Evolutionary conservation across 768 basidiomycete species (phyloP).

Genomic region (Melanogaster broomeanus): DNA sequence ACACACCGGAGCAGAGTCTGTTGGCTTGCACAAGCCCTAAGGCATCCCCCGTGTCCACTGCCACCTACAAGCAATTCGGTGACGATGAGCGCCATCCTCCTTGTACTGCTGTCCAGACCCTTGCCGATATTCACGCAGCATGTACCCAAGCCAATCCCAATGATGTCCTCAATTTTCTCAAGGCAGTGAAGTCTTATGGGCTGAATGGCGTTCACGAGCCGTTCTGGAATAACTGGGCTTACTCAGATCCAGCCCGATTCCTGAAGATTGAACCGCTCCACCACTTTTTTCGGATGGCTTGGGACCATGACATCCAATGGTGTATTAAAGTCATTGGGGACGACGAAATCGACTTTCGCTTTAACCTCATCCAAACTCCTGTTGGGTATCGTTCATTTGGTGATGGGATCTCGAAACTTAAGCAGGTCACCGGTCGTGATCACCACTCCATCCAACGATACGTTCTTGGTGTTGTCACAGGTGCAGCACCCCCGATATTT

Average conservation of each 20-base stretch:
- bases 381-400: too few relatives aligned
- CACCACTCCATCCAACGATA: too few relatives aligned
- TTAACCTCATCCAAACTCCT: neutral
- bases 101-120: constrained; percentile 7
- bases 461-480: too few relatives aligned
- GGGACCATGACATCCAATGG: constrained; percentile 3
- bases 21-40: constrained; percentile 11
- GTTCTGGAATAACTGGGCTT: neutral
- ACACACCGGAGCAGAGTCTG: constrained; percentile 1
- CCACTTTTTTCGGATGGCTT: constrained; percentile 1
- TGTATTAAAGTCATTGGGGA: neutral
- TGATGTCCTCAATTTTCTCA: neutral
- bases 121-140: neutral
- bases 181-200: neutral
- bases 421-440: too few relatives aligned
- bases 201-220: neutral
- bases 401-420: too few relatives aligned
- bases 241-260: neutral
- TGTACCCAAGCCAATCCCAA: neutral
- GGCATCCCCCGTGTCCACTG: constrained; percentile 33
- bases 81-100: constrained; percentile 30
- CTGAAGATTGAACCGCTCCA: neutral
- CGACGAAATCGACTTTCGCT: too few relatives aligned
- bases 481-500: too few relatives aligned
- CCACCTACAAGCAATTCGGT: constrained; percentile 30